Base-by-base conservation (phyloP, 2,329 filamentous ascomycete species). In the Aspergillus neoniger region DNA sequence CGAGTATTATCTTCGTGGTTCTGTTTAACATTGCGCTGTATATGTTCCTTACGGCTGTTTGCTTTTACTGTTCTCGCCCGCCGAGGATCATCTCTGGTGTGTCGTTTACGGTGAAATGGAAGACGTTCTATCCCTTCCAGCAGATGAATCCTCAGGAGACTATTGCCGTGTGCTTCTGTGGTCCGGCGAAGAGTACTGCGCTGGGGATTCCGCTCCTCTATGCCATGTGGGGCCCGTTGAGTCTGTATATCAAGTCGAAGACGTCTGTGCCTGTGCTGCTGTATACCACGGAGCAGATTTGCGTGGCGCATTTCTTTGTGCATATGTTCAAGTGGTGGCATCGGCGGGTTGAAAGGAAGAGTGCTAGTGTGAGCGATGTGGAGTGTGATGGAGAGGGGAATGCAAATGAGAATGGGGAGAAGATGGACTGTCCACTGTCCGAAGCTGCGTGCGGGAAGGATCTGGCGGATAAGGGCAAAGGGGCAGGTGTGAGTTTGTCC, bases 121-220 rank as follows among this genome's bases (percentile, higher is more conserved):
- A 14, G 38, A 43, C 23, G 32, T 9, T 71, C 15, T 23, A 23
- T 65, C 70, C 65, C 51, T 72, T 78, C 41, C 65, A 63, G 38
- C 65, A 62, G 25, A 63, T 90, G 71, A 76, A 82, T 0, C 83
- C 82, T 39, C 82, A 84, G 60, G 86, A 91, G 67, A 84, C 88
- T 0, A 84, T 91, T 53, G 88, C 89, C 0, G 85, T 90, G 14
- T 91, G 88, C 66, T 91, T 91, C 73, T 91, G 88, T 67, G 87
- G 86, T 25, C 88, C 89, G 0, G 88, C 88, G 14, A 92, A 92
- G 74, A 90, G 88, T 2, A 88, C 88, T 1, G 87, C 85, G 2
- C 79, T 91, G 59, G 88, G 88, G 0, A 88, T 91, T 7, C 89
- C 89, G 0, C 72, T 91, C 28, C 82, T 86, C 54, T 85, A 85